A percentile compares a stretch with the other conserved stretches of the same genome.
These are phyloP conservation scores for Ilex asprella DNA, from an alignment of 257 asterid genomes.

Conservation along the genomic window DNA sequence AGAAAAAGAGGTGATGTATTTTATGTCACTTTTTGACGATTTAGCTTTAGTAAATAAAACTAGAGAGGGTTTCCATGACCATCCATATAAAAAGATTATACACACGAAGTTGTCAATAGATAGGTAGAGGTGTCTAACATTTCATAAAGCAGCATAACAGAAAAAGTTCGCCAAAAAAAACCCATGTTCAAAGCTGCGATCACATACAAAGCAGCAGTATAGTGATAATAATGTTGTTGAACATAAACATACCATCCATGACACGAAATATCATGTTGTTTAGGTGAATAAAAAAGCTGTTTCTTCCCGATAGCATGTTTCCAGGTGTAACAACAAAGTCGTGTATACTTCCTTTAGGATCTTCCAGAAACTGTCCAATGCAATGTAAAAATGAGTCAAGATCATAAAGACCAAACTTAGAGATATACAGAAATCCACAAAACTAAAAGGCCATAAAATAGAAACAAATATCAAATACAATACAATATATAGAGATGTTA, in stretches of 20 bases:
- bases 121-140: too few relatives aligned
- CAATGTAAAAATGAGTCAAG: constrained; percentile 8
- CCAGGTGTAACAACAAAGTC: constrained; percentile 42
- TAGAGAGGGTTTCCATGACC: too few relatives aligned
- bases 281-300: constrained; percentile 29
- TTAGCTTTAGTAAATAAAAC: too few relatives aligned
- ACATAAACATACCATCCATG: constrained; percentile 22
- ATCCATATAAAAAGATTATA: too few relatives aligned
- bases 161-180: neutral
- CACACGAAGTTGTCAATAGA: too few relatives aligned
- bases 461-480: constrained; percentile 7
- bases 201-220: neutral
- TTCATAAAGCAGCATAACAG: too few relatives aligned
- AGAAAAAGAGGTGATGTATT: too few relatives aligned
- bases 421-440: constrained; percentile 5
- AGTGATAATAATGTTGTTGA: neutral
- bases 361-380: constrained; percentile 59
- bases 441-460: neutral
- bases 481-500: neutral
- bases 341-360: constrained; percentile 52
- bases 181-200: neutral
- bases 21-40: too few relatives aligned
- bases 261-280: constrained; percentile 37
- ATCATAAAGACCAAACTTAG: neutral
- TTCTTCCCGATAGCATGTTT: constrained; percentile 35